Percentiles rank a stretch among this genome's conserved stretches.
Conservation (phyloP, 1,284 basidiomycete genomes). For the Naganishia sp. region DNA sequence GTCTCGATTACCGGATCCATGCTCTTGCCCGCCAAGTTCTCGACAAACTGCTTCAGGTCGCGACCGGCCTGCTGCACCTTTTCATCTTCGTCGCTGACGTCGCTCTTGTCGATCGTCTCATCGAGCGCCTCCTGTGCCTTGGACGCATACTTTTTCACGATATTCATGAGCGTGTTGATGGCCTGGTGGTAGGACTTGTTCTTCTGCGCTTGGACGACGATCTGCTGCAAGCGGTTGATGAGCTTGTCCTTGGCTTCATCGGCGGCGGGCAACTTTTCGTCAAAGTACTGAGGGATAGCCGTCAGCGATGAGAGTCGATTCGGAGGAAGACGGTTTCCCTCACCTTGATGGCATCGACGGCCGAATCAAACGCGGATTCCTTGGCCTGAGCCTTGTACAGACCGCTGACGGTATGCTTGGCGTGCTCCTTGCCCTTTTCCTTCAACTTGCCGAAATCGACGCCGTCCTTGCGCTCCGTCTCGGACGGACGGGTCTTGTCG, state of each 20-base stretch:
- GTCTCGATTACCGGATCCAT: conserved; percentile 51
- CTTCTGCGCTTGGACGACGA: conserved; percentile 46
- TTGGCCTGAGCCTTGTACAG: conserved; percentile 46
- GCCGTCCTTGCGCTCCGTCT: conserved; percentile 50
- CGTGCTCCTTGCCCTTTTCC: conserved; percentile 50
- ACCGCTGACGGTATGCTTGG: conserved; percentile 47
- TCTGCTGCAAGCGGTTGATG: conserved; percentile 53
- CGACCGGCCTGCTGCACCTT: conserved; percentile 52
- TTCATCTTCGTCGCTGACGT: conserved; percentile 52
- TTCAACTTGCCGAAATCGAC: conserved; percentile 48
- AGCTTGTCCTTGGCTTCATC: conserved; percentile 55
- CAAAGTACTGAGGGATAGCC: conserved; percentile 46
- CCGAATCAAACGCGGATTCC: conserved; percentile 43
- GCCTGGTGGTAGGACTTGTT: conserved; percentile 54
- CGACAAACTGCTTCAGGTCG: conserved; percentile 53
- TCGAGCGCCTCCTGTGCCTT: conserved; percentile 53
- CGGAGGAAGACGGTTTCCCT: conserved; percentile 26
- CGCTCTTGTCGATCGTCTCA: conserved; percentile 50
- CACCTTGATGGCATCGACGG: conserved; percentile 41
- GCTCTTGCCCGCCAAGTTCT: conserved; percentile 53
- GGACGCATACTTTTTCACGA: conserved; percentile 56
- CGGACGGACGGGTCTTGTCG: conserved; percentile 44
- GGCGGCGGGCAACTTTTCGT: conserved; percentile 55
- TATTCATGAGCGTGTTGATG: conserved; percentile 51
- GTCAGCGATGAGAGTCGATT: too few species aligned